Percentiles rank a stretch among this genome's conserved stretches.
phyloP scores from a whole-genome alignment of 352 stramenopile genomes.

The Pythium aphanidermatum region DNA sequence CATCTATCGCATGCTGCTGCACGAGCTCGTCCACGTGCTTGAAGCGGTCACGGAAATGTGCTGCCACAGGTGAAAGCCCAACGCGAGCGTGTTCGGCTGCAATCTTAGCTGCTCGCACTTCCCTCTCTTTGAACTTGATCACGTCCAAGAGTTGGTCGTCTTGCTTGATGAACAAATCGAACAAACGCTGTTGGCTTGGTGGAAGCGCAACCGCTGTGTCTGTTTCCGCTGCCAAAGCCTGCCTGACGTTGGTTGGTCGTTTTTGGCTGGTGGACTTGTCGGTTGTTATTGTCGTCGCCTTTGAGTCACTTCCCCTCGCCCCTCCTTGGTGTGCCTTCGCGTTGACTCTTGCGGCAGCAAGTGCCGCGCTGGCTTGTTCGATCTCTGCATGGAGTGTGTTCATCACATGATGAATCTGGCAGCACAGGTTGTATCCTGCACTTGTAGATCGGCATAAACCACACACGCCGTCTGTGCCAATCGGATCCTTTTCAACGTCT shows the following conservation, averaged over 20 bases:
- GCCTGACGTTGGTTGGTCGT: no score
- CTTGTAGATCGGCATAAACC: conserved; percentile 54
- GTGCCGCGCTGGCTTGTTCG: conserved; percentile 9
- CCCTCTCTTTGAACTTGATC: conserved; percentile 65
- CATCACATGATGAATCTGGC: conserved; percentile 51
- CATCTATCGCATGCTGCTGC: conserved; percentile 33
- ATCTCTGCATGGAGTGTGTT: conserved; percentile 33
- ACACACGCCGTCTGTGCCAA: no score
- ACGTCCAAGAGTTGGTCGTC: conserved; percentile 49
- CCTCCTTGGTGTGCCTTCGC: conserved; percentile 10
- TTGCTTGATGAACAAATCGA: conserved; percentile 46
- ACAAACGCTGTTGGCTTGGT: conserved; percentile 20
- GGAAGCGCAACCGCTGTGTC: not conserved
- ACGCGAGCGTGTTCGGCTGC: conserved; percentile 33
- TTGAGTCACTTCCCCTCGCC: no score
- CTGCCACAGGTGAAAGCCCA: conserved; percentile 36
- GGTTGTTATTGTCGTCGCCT: not conserved
- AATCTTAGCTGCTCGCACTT: conserved; percentile 21
- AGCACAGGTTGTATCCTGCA: conserved; percentile 60
- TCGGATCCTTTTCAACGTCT: not conserved
- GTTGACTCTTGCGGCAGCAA: conserved; percentile 6
- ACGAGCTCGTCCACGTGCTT: conserved; percentile 51
- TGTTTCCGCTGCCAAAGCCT: not conserved
- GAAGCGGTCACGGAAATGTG: conserved; percentile 59
- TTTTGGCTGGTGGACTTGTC: conserved; percentile 1